Conservation (phyloP, 2,329 filamentous ascomycete species). For the Ophiobolus disseminans region DNA sequence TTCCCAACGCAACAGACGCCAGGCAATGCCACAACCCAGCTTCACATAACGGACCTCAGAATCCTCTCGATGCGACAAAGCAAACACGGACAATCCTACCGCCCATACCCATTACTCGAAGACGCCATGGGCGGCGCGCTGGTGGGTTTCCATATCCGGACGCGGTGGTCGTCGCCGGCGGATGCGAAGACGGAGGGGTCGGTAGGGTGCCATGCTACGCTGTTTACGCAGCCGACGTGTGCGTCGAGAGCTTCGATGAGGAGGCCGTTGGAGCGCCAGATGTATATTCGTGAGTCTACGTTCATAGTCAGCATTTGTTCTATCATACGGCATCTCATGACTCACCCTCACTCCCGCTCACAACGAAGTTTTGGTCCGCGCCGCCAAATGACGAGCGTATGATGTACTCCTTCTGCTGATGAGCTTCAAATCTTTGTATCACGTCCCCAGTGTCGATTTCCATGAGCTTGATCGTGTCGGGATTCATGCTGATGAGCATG, state of each 20-base stretch:
- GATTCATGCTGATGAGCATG: constrained; percentile 81
- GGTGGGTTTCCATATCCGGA: constrained; percentile 72
- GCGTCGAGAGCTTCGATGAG: constrained; percentile 78
- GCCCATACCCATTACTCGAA: constrained; percentile 29
- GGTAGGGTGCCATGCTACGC: constrained; percentile 85
- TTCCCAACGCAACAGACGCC: too few species aligned
- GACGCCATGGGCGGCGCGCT: constrained; percentile 18
- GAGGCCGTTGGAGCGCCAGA: constrained; percentile 87
- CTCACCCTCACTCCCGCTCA: constrained; percentile 88
- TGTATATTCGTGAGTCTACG: constrained; percentile 73
- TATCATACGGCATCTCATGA: background rate
- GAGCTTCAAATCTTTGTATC: constrained; percentile 78
- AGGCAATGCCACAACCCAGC: too few species aligned
- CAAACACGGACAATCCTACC: constrained; percentile 18
- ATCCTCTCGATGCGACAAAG: too few species aligned
- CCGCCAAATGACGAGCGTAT: constrained; percentile 88
- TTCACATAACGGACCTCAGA: too few species aligned
- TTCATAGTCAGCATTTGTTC: background rate
- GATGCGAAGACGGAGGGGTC: constrained; percentile 87
- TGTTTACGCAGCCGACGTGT: constrained; percentile 81
- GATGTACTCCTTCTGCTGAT: constrained; percentile 76
- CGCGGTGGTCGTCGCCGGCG: constrained; percentile 83
- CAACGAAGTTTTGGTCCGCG: constrained; percentile 87
- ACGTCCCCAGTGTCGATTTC: constrained; percentile 75
- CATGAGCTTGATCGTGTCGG: constrained; percentile 78